Evolutionary conservation across 2,329 filamentous ascomycete genomes (phyloP).

Genomic region (Apiospora phragmitis): DNA sequence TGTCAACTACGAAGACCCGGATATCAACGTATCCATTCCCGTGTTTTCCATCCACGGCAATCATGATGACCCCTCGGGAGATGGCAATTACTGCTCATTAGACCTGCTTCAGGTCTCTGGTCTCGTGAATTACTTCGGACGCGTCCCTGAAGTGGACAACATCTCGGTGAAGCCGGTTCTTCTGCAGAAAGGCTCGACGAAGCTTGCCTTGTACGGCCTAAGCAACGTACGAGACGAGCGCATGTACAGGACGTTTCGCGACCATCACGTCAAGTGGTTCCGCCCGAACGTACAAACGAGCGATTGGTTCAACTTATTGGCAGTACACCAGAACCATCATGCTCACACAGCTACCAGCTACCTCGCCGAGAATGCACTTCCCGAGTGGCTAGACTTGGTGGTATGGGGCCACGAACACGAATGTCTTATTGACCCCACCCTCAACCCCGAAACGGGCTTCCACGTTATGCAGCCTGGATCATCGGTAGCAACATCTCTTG

Average conservation of each 20-base stretch:
- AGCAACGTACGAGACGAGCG: slow-evolving; percentile 96
- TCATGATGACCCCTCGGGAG: slow-evolving; percentile 96
- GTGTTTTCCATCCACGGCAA: slow-evolving; percentile 99
- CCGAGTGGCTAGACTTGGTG: slow-evolving; percentile 86
- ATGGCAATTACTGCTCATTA: slow-evolving; percentile 87
- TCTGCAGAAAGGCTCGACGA: slow-evolving; percentile 89
- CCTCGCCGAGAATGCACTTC: slow-evolving; percentile 88
- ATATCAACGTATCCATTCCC: slow-evolving; percentile 96
- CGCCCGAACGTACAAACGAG: slow-evolving; percentile 75
- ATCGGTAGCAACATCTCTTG: slow-evolving; percentile 89
- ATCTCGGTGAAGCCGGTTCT: slow-evolving; percentile 90
- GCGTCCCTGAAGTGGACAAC: slow-evolving; percentile 88
- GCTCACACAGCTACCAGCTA: slow-evolving; percentile 92
- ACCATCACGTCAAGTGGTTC: slow-evolving; percentile 93
- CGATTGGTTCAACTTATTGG: slow-evolving; percentile 96
- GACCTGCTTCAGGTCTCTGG: slow-evolving; percentile 91
- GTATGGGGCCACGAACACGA: slow-evolving; percentile 99
- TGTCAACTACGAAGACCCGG: slow-evolving; percentile 96
- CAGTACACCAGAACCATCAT: slow-evolving; percentile 94
- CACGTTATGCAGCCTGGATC: slow-evolving; percentile 97
- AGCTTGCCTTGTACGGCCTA: slow-evolving; percentile 88
- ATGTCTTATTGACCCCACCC: slow-evolving; percentile 80
- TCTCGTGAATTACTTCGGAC: slow-evolving; percentile 93
- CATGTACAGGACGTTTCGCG: slow-evolving; percentile 88
- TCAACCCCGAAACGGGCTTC: slow-evolving; percentile 87